phyloP scores from a whole-genome alignment of 2,329 filamentous ascomycete genomes.

The Cladobotryum mycophilum region DNA sequence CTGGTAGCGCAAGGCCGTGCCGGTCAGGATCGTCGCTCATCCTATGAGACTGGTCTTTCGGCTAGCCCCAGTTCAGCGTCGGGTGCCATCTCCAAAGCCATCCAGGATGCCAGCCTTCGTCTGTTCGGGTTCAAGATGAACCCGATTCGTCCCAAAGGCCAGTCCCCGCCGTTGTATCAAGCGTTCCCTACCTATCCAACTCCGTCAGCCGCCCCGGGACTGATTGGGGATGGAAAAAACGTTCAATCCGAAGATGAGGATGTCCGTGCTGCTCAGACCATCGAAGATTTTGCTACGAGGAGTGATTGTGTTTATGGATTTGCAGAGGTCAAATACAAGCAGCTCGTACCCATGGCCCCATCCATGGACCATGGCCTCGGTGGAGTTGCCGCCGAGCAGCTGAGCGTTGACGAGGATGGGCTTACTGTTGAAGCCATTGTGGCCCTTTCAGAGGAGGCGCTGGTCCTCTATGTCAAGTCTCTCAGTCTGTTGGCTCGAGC shows the following conservation, averaged over 20 bases:
- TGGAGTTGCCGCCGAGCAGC: conserved; percentile 49
- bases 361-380: conserved; percentile 67
- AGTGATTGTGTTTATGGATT: conserved; percentile 97
- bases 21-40: conserved; percentile 68
- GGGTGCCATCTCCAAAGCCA: conserved; percentile 88
- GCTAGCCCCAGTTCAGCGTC: conserved; percentile 66
- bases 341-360: conserved; percentile 83
- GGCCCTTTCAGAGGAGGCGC: conserved; percentile 82
- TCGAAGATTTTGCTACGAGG: conserved; percentile 86
- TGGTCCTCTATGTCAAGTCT: conserved; percentile 94
- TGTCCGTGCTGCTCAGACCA: conserved; percentile 65
- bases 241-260: conserved; percentile 67
- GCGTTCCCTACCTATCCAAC: conserved; percentile 82
- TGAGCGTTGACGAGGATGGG: conserved; percentile 58
- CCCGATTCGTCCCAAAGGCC: conserved; percentile 57
- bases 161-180: conserved; percentile 71
- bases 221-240: conserved; percentile 59
- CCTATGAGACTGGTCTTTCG: conserved; percentile 71
- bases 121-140: conserved; percentile 67
- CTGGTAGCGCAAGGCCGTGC: conserved; percentile 65
- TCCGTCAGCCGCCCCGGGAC: conserved; percentile 51
- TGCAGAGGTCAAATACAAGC: conserved; percentile 96
- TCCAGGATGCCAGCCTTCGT: conserved; percentile 81
- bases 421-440: conserved; percentile 83
- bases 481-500: conserved; percentile 83